Evolutionary conservation across 352 stramenopile species (phyloP).

Genomic region (Peronospora belbahrii): DNA sequence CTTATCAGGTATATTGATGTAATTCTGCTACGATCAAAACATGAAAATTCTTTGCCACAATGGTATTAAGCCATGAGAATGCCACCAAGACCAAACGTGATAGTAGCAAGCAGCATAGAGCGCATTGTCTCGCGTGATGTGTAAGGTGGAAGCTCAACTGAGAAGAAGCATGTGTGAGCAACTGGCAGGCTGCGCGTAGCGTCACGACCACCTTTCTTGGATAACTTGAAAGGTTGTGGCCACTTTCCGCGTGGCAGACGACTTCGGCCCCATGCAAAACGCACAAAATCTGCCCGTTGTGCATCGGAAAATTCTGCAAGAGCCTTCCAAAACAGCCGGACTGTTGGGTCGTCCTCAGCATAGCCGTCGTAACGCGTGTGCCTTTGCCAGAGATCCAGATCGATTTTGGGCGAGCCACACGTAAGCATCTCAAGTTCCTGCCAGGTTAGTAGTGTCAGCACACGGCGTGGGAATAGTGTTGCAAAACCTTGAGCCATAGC

Average conservation of each 20-base stretch:
- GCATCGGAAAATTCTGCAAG: constrained; percentile 84
- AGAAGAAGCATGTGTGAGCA: constrained; percentile 95
- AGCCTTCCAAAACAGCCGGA: constrained; percentile 87
- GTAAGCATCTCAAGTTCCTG: constrained; percentile 89
- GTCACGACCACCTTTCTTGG: constrained; percentile 82
- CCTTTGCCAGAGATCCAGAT: constrained; percentile 80
- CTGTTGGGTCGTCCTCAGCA: constrained; percentile 67
- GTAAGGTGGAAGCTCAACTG: constrained; percentile 91
- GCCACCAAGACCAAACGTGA: constrained; percentile 90
- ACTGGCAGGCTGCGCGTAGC: constrained; percentile 80
- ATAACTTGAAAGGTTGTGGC: constrained; percentile 89
- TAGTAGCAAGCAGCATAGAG: constrained; percentile 88
- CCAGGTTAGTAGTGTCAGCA: constrained; percentile 85
- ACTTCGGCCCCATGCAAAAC: constrained; percentile 91
- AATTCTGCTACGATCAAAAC: background rate
- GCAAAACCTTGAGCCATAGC: constrained; percentile 78
- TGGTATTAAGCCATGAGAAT: constrained; percentile 76
- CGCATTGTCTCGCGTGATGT: constrained; percentile 87
- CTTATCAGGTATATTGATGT: constrained; percentile 3
- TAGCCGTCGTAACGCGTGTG: constrained; percentile 89
- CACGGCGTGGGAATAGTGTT: constrained; percentile 78
- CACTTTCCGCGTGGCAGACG: constrained; percentile 85
- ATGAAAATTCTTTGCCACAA: background rate
- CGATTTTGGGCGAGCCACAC: constrained; percentile 87
- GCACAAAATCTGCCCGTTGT: constrained; percentile 86